Evolutionary conservation across 257 asterid species (phyloP), one percentile per base, ranked within the genome.

Genomic region (Nicotiana sylvestris): DNA sequence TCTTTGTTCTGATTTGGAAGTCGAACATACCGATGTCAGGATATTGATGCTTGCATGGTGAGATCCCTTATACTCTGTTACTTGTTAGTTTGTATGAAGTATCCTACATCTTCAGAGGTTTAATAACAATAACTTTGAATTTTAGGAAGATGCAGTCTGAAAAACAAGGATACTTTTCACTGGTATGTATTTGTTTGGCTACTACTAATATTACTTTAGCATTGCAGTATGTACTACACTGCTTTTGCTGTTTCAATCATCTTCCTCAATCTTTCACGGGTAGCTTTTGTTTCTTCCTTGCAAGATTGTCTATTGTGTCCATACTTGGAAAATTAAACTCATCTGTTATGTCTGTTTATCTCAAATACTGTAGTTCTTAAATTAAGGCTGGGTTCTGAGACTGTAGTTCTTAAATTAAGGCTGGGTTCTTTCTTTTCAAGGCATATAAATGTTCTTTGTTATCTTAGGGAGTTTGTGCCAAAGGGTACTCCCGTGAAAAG

Each of bases 11-110:
- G 97, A 92, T 90, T 83, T 94, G 90, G 86, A 88, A 91, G 97
- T 94, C 87, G 92, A 91, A 74, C 92, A 90, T 85, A 91, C 98
- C 43, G 90, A 94, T 90, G 91, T 93, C 82, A 90, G 91, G 89
- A 87, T 94, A 88, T 87, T 94, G 89, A 88, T 94, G 93, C 97
- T 94, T 84, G 98, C 98, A 68, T 94, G 98, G 98, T 94, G 88
- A 57, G 83, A 65, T 30, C 60, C 65, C 43, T 17, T 56, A 37
- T 56, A 57, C 70, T 76, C 77, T 67, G 15, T 18, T n/a, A 49
- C 55, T 72, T 78, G 76, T 7, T 66, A 11, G 39, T 80, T 27
- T 25, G 32, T 49, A 51, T 81, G 51, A 84, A 74, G 27, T 76
- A 27, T 51, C 80, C 76, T 83, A 4, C 80, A 74, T 80, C 66